These are phyloP conservation scores for Brachypodium distachyon DNA, from an alignment of 202 grass and related monocot genomes.

Conservation along the genomic window DNA sequence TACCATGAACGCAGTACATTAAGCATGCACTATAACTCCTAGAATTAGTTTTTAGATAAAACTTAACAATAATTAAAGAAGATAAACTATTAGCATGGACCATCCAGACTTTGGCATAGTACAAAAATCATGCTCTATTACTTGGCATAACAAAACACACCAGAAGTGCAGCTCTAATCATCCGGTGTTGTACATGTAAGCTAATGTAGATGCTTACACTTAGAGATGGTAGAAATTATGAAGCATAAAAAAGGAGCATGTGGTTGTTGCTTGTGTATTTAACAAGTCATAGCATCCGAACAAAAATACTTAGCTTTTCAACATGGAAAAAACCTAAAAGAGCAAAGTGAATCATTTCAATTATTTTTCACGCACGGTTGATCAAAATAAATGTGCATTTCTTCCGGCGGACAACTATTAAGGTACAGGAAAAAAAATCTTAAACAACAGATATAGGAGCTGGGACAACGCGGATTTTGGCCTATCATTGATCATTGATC, in stretches of 20 bases:
- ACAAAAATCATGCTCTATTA: background rate
- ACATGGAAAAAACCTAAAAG: too few species aligned
- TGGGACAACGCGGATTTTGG: too few species aligned
- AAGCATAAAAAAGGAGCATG: background rate
- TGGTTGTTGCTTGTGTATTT: background rate
- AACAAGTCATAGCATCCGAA: background rate
- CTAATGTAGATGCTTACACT: background rate
- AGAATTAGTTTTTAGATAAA: background rate
- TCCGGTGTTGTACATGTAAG: background rate
- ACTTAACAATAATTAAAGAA: slow-evolving; percentile 5
- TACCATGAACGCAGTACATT: background rate
- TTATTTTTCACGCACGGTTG: too few species aligned
- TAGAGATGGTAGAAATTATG: background rate
- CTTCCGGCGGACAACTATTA: too few species aligned
- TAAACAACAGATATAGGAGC: too few species aligned
- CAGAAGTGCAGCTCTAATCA: slow-evolving; percentile 8
- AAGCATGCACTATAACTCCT: background rate
- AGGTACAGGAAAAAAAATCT: too few species aligned
- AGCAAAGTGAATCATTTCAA: too few species aligned
- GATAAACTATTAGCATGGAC: background rate
- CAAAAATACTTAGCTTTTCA: background rate
- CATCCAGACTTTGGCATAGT: background rate
- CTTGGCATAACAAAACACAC: background rate
- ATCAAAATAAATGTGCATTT: too few species aligned
- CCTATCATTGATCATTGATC: too few species aligned